Evolutionary conservation across 495 filamentous ascomycete genomes (phyloP), one percentile per base, ranked within the genome.

Genomic region (Margaritispora aquatica): DNA sequence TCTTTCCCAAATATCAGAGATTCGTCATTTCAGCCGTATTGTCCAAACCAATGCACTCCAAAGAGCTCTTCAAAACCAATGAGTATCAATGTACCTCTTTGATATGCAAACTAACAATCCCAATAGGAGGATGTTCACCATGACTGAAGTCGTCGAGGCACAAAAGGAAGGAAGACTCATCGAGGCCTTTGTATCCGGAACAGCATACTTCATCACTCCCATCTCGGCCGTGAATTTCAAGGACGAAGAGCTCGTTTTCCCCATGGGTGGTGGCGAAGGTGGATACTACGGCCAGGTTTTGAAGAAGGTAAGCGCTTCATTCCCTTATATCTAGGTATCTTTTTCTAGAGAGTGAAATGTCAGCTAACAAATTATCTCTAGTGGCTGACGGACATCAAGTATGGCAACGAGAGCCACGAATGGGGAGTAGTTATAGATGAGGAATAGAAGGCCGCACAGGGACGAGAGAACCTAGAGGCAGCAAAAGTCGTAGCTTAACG

Each of bases 341-440:
- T 21, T 15, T 2, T 4, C 21, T 21, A 34, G 29, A 34, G 29
- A 48, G 21, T 9, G 21, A 19, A 22, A 48, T 8, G 5, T 9
- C 5, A 9, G n/a, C 71, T 94, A 69, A 94, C 90, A 78, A 71
- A 71, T 15, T 17, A 15, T 36, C 24, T 4, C 19, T n/a, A 54
- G 2, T 94, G 89, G 89, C 74, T 96, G 55, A 74, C 73, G 66
- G 83, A 85, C 49, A 92, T 96, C 70, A 95, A 92, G 88, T 96
- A 84, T 70, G 92, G 92, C 51, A 85, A 84, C 65, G 86, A 83
- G 67, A 70, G 84, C 55, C 88, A 95, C 67, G 81, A 86, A 52
- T 96, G 92, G 92, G 84, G 83, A 24, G 78, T 90, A 61, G 78
- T 89, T 20, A 80, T 96, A 53, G 77, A 87, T 44, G 82, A 88